Evolutionary conservation across 345 rosid genomes (phyloP).

Genomic region (Raphanus sativus): DNA sequence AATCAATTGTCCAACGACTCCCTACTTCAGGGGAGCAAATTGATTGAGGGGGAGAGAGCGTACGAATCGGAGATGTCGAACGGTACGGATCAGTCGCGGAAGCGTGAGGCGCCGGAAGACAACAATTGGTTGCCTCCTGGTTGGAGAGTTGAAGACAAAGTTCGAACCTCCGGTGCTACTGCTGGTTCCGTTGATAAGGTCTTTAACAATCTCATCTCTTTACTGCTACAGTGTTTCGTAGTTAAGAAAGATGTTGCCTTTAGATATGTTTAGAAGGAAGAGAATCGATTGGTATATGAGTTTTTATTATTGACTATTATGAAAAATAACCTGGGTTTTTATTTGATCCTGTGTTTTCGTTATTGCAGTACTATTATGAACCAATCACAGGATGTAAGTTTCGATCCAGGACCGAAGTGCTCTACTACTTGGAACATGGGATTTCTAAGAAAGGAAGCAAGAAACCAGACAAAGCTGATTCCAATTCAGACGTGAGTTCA

Average conservation of each 20-base stretch:
- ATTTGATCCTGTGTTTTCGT: neutral
- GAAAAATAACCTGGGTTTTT: too few relatives aligned
- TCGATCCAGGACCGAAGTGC: conserved; percentile 42
- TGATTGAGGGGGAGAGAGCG: neutral
- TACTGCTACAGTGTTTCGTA: neutral
- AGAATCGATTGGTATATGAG: neutral
- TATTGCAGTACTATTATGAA: conserved; percentile 44
- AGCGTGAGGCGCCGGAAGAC: conserved; percentile 31
- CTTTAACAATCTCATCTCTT: neutral
- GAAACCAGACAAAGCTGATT: conserved; percentile 37
- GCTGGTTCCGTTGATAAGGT: conserved; percentile 85
- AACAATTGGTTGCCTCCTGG: conserved; percentile 61
- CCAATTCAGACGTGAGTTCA: conserved; percentile 42
- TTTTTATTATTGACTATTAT: too few relatives aligned
- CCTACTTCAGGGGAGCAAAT: neutral
- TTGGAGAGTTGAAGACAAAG: conserved; percentile 76
- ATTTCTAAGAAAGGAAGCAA: conserved; percentile 26
- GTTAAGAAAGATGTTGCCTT: neutral
- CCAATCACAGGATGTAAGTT: conserved; percentile 42
- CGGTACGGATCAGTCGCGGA: conserved; percentile 18
- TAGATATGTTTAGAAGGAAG: neutral
- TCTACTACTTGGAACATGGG: conserved; percentile 39
- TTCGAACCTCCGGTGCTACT: conserved; percentile 67
- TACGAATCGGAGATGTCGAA: conserved; percentile 26
- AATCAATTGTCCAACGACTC: neutral